Base-by-base conservation (phyloP, 441 rosid species). In the Bruguiera hainesii region DNA sequence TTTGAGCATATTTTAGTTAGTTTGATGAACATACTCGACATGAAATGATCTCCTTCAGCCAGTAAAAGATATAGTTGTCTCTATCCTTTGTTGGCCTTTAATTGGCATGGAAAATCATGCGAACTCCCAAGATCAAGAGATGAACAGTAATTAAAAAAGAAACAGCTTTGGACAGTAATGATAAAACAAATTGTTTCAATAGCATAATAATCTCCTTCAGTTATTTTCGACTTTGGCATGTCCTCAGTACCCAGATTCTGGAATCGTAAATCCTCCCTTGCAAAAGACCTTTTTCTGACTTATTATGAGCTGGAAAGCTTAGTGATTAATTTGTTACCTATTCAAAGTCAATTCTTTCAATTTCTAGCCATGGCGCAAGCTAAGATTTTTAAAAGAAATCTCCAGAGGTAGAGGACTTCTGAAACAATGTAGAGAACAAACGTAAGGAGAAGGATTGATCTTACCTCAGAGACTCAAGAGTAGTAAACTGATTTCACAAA, bases 391-490 rank as follows among this genome's bases (percentile, higher is more conserved):
- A n/a, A 61, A 37, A 48, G 15, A 42, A 11, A 26, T 29, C 31
- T 29, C 30, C 48, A 30, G 3, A 49, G 37, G 5, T 20, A 33
- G 23, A n/a, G 15, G 7, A 23, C 7, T 19, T 6, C 16, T 20
- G 15, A 5, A 2, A 15, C 4, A 56, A 11, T 7, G 16, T n/a
- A 48, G 9, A 56, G 39, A 18, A 55, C 52, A 19, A 37, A 28
- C 7, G 13, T 16, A 26, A 50, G 23, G 25, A 42, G 48, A 39
- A 60, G n/a, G 23, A 51, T 25, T 6, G 33, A 23, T 50, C 23
- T 61, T 66, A 66, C 71, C 71, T 60, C 51, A 60, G 48, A 11
- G 48, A 39, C 48, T 37, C 11, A 39, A 13, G 23, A 60, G 37
- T 15, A 23, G 26, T 23, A 39, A 29, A 31, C 28, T 7, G 20